These are phyloP conservation scores for Lactuca saligna DNA, from an alignment of 129 eudicot species.

Conservation along the genomic window DNA sequence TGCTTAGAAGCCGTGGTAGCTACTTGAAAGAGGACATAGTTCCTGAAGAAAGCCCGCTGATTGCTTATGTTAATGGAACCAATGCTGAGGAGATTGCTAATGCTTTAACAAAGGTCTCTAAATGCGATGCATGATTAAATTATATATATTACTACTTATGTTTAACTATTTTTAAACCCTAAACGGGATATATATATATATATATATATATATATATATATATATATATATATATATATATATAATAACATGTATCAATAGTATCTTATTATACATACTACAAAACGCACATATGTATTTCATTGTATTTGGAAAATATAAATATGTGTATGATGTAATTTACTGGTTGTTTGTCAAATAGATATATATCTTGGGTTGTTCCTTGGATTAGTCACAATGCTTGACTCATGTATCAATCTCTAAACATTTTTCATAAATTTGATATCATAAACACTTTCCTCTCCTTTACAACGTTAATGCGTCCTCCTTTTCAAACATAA, in stretches of 20 bases:
- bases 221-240: neutral
- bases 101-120: conserved; percentile 49
- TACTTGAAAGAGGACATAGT: conserved; percentile 73
- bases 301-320: neutral
- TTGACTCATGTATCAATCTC: neutral
- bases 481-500: too few species aligned
- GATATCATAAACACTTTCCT: too few species aligned
- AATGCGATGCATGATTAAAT: conserved; percentile 39
- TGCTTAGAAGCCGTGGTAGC: conserved; percentile 73
- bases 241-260: conserved; percentile 29
- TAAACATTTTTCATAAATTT: too few species aligned
- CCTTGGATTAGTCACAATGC: neutral
- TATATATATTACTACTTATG: conserved; percentile 3
- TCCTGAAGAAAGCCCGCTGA: conserved; percentile 68
- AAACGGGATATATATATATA: neutral
- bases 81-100: conserved; percentile 61
- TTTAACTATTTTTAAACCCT: conserved; percentile 6
- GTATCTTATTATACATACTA: conserved; percentile 19
- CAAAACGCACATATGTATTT: conserved; percentile 3
- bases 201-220: conserved; percentile 8
- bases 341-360: neutral
- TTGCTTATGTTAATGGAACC: conserved; percentile 41
- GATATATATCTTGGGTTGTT: neutral
- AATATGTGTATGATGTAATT: neutral
- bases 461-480: too few species aligned